Evolutionary conservation across 73 alveolate genomes (phyloP).

Genomic region (Halteria grandinella): DNA sequence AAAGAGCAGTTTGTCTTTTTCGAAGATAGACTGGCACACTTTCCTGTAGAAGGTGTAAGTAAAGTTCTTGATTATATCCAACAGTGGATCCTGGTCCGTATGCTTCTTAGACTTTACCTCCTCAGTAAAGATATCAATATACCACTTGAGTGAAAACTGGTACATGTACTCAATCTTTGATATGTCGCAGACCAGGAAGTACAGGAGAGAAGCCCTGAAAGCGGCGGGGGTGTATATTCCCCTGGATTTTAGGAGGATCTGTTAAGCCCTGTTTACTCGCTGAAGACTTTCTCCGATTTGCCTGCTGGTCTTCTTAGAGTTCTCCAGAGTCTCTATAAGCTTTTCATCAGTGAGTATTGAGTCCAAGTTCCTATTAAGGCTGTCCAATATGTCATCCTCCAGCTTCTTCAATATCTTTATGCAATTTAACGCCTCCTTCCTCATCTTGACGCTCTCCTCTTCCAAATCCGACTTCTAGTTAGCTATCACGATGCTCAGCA

Average conservation of each 20-base stretch:
- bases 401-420: constrained; percentile 54
- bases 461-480: constrained; percentile 93
- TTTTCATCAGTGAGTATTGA: constrained; percentile 91
- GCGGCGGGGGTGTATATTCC: constrained; percentile 91
- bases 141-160: constrained; percentile 96
- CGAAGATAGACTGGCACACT: constrained; percentile 97
- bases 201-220: constrained; percentile 80
- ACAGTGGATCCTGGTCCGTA: constrained; percentile 76
- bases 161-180: constrained; percentile 96
- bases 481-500: constrained; percentile 98
- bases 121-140: constrained; percentile 76
- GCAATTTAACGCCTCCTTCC: constrained; percentile 52
- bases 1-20: constrained; percentile 97
- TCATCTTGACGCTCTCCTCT: constrained; percentile 68
- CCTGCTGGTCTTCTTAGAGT: constrained; percentile 84
- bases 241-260: constrained; percentile 85
- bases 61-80: constrained; percentile 84
- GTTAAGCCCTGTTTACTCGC: constrained; percentile 84
- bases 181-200: constrained; percentile 79
- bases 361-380: constrained; percentile 72
- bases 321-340: constrained; percentile 86
- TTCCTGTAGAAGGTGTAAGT: constrained; percentile 85
- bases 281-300: constrained; percentile 81
- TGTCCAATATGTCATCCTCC: constrained; percentile 52
- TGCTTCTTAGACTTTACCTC: constrained; percentile 75